Percentiles rank a stretch among this genome's conserved stretches.
phyloP scores from a whole-genome alignment of 148 eudicot species.

The Amaranthus hypochondriacus region DNA sequence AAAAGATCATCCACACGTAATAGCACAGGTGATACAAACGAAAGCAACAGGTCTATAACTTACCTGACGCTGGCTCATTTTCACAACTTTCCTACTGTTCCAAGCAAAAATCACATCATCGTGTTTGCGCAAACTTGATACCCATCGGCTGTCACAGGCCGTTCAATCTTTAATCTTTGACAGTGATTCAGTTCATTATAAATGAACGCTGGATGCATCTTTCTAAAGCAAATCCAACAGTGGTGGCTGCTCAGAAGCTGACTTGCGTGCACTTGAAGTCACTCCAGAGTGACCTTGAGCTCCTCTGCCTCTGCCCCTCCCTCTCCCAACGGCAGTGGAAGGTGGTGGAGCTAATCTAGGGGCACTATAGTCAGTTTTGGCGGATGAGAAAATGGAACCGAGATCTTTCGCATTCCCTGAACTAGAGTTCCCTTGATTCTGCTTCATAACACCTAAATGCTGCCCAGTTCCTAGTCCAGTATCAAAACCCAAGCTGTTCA shows the following conservation, averaged over 20 bases:
- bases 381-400: conserved; percentile 67
- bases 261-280: conserved; percentile 29
- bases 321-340: conserved; percentile 70
- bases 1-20: conserved; percentile 2
- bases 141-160: neutral
- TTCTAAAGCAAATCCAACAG: conserved; percentile 70
- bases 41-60: conserved; percentile 13
- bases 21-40: conserved; percentile 14
- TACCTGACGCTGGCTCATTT: neutral
- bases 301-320: conserved; percentile 78
- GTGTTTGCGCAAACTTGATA: neutral
- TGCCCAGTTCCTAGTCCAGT: conserved; percentile 36
- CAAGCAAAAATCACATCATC: conserved; percentile 9
- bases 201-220: neutral
- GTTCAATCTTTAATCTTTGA: neutral
- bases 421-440: conserved; percentile 42
- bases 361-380: conserved; percentile 53
- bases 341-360: conserved; percentile 93
- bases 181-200: neutral
- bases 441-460: conserved; percentile 51
- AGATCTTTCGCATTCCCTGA: conserved; percentile 46
- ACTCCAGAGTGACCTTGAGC: conserved; percentile 46
- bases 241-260: conserved; percentile 68
- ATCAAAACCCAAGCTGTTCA: conserved; percentile 28
- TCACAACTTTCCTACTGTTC: conserved; percentile 12